phyloP scores from a whole-genome alignment of 495 filamentous ascomycete genomes.

The Aspergillus baeticus region DNA sequence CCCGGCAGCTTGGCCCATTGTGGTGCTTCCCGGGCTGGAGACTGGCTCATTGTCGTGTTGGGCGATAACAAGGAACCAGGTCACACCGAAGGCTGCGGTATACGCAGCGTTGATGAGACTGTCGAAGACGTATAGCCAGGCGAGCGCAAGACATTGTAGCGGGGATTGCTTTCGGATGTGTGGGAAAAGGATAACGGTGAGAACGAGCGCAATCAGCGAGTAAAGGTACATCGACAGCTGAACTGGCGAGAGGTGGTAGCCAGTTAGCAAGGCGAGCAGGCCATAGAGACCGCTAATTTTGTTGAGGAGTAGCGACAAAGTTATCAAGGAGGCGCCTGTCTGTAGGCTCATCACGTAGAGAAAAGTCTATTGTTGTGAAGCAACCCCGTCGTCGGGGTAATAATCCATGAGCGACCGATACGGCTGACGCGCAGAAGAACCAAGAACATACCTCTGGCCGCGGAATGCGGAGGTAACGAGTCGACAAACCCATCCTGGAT shows the following conservation, averaged over 20 bases:
- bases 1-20: slow-evolving; percentile 64
- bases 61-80: slow-evolving; percentile 76
- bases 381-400: slow-evolving; percentile 22
- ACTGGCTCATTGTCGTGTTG: slow-evolving; percentile 46
- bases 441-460: slow-evolving; percentile 52
- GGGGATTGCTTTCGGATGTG: slow-evolving; percentile 69
- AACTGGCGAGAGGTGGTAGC: slow-evolving; percentile 62
- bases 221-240: slow-evolving; percentile 84
- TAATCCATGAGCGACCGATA: slow-evolving; percentile 14
- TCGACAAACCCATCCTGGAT: slow-evolving; percentile 44
- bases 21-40: slow-evolving; percentile 44
- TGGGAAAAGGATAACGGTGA: slow-evolving; percentile 61
- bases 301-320: slow-evolving; percentile 77
- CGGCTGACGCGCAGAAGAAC: slow-evolving; percentile 5
- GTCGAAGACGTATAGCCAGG: slow-evolving; percentile 80
- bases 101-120: slow-evolving; percentile 73
- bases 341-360: slow-evolving; percentile 81
- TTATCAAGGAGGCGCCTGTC: slow-evolving; percentile 78
- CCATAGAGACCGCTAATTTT: slow-evolving; percentile 87
- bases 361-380: slow-evolving; percentile 60
- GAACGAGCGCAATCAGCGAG: slow-evolving; percentile 64
- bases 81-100: slow-evolving; percentile 73
- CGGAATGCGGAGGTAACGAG: slow-evolving; percentile 55
- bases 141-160: slow-evolving; percentile 65
- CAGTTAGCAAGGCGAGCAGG: slow-evolving; percentile 80